Conservation (phyloP, 2,329 filamentous ascomycete genomes). For the Aspergillus pseudoviridinutans region DNA sequence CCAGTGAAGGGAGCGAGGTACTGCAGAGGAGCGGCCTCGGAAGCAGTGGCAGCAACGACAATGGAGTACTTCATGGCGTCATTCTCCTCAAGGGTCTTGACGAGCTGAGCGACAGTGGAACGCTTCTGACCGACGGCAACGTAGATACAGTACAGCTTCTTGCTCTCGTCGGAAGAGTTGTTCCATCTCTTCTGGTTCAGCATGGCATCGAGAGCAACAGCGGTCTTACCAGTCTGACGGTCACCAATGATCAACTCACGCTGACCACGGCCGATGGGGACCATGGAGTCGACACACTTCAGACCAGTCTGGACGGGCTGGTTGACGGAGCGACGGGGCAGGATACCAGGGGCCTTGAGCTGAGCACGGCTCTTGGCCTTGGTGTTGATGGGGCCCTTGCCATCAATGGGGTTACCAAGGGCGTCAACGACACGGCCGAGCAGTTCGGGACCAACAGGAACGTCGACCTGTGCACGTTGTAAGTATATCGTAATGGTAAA, state of each 20-base stretch:
- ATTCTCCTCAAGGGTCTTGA: conserved; percentile 99
- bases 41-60: conserved; percentile 91
- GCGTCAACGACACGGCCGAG: conserved; percentile 98
- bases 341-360: conserved; percentile 97
- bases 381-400: conserved; percentile 95
- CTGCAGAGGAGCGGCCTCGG: conserved; percentile 91
- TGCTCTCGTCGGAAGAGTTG: conserved; percentile 74
- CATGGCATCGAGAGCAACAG: conserved; percentile 94
- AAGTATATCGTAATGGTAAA: conserved; percentile 6
- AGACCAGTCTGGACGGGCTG: conserved; percentile 99
- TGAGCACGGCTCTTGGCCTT: conserved; percentile 92
- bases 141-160: conserved; percentile 99
- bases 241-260: conserved; percentile 99
- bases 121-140: conserved; percentile 99
- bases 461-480: conserved; percentile 67
- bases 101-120: conserved; percentile 97
- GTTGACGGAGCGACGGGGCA: conserved; percentile 95
- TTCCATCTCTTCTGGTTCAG: conserved; percentile 99
- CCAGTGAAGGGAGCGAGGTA: conserved; percentile 93
- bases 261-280: conserved; percentile 98
- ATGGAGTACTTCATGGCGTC: conserved; percentile 98
- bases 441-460: conserved; percentile 87
- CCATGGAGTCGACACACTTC: conserved; percentile 99
- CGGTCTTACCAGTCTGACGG: conserved; percentile 99
- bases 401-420: conserved; percentile 98